Evolutionary conservation across 345 rosid genomes (phyloP), one percentile per base, ranked within the genome.

Genomic region (Eucalyptus lansdowneana): DNA sequence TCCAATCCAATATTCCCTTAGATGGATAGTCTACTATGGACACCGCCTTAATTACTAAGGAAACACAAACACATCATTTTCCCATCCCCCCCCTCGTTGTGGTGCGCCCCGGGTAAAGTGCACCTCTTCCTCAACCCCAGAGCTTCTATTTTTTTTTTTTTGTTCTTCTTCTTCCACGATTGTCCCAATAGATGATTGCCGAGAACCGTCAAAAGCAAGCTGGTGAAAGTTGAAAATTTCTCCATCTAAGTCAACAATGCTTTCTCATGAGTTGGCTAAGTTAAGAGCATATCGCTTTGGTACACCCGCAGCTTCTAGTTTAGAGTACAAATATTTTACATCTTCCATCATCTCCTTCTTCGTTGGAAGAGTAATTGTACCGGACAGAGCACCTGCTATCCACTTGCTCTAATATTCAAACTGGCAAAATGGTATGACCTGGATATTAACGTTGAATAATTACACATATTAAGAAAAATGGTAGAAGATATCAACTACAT

Each of bases 391-490:
- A 50, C 53, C 7, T 50, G 58, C 11, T 53, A 2, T 17, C 58
- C 25, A 7, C 58, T 53, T 53, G 58, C 58, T 53, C 58, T 53
- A 3, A 53, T 53, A 90, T 93, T 96, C 98, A 92, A 76, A 93
- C 90, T 95, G 19, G 53, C 91, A 92, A 89, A 96, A 97, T 6
- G 98, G 97, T 72, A 88, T 45, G 91, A 93, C 90, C 97, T 97
- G 90, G 86, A 86, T 89, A 91, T 87, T 37, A 11, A 65, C 15
- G 11, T 44, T 42, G 50, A n/a, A 34, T 12, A 42, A 44, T 40
- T 37, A 51, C 80, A 51, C 17, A 29, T 15, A 45, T 9, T 54
- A 53, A 50, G 10, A 37, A 25, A 22, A 17, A 76, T 4, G 29
- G 9, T 22, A 11, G 21, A 50, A 37, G 25, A 19, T 25, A 37